phyloP scores from a whole-genome alignment of 2,329 filamentous ascomycete species.

The Macrophomina pseudophaseolina region DNA sequence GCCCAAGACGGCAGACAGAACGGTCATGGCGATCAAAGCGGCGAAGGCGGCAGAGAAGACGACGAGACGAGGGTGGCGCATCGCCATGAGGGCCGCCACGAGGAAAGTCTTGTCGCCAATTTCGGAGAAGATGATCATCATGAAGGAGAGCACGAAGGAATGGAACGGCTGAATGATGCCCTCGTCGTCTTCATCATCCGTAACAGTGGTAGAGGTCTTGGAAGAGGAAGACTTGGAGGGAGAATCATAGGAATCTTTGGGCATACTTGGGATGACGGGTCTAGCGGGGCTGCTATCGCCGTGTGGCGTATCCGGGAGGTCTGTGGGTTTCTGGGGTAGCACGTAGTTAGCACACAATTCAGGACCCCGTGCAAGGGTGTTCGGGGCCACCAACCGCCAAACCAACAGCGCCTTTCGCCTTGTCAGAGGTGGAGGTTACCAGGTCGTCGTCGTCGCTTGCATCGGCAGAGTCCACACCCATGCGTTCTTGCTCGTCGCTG shows the following conservation, averaged over 20 bases:
- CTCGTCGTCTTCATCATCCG: slow-evolving; percentile 42
- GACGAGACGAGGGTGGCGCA: slow-evolving; percentile 92
- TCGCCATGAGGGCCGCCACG: slow-evolving; percentile 96
- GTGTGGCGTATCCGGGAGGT: slow-evolving; percentile 78
- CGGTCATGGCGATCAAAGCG: slow-evolving; percentile 90
- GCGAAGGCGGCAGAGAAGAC: slow-evolving; percentile 96
- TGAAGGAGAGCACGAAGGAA: slow-evolving; percentile 88
- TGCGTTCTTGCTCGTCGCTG: slow-evolving; percentile 77
- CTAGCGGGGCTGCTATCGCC: slow-evolving; percentile 64
- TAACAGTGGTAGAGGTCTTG: slow-evolving; percentile 6
- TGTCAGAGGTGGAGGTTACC: slow-evolving; percentile 35
- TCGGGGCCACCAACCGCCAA: slow-evolving; percentile 60
- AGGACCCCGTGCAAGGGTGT: background rate
- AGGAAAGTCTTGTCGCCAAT: slow-evolving; percentile 99
- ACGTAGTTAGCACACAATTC: background rate
- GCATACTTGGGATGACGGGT: slow-evolving; percentile 67
- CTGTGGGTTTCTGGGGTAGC: slow-evolving; percentile 71
- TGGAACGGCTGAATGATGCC: slow-evolving; percentile 80
- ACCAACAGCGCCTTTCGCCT: slow-evolving; percentile 40
- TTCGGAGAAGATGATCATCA: slow-evolving; percentile 97
- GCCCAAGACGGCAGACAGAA: slow-evolving; percentile 88
- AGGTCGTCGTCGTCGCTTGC: slow-evolving; percentile 42
- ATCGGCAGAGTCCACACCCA: slow-evolving; percentile 49
- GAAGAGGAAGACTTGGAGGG: slow-evolving; percentile 53
- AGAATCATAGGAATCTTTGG: slow-evolving; percentile 54